These are phyloP conservation scores for Hyphodiscus sp. DNA, from an alignment of 2,329 filamentous ascomycete species.

Conservation along the genomic window DNA sequence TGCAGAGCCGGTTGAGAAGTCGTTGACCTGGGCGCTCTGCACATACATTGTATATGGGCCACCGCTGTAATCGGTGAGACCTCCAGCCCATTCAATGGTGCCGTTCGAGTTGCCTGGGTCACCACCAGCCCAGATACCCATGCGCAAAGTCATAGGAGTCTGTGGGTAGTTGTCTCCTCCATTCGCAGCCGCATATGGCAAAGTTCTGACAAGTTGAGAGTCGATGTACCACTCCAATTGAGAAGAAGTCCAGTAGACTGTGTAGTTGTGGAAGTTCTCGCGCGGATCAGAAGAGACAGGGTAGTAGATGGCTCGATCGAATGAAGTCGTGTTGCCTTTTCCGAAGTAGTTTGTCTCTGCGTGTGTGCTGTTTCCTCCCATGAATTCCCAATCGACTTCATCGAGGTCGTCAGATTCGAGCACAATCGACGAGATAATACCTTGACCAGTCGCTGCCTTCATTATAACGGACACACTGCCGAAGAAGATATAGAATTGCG, in stretches of 20 bases:
- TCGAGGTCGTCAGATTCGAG: slow-evolving; percentile 78
- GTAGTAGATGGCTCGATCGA: slow-evolving; percentile 62
- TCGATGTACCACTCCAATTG: slow-evolving; percentile 66
- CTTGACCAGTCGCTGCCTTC: slow-evolving; percentile 67
- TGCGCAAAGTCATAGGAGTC: slow-evolving; percentile 64
- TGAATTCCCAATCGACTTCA: slow-evolving; percentile 83
- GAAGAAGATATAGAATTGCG: slow-evolving; percentile 81
- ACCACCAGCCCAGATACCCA: slow-evolving; percentile 62
- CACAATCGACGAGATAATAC: slow-evolving; percentile 78
- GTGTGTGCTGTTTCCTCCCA: slow-evolving; percentile 57
- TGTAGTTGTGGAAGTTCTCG: slow-evolving; percentile 61
- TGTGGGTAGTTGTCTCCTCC: slow-evolving; percentile 63
- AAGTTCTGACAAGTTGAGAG: slow-evolving; percentile 54
- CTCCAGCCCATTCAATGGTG: slow-evolving; percentile 65
- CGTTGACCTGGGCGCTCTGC: slow-evolving; percentile 51
- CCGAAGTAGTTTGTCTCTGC: slow-evolving; percentile 72
- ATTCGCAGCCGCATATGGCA: slow-evolving; percentile 55
- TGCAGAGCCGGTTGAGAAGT: slow-evolving; percentile 53
- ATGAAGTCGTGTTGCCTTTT: slow-evolving; percentile 66
- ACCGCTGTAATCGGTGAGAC: slow-evolving; percentile 56
- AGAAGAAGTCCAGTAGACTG: slow-evolving; percentile 64
- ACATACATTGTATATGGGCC: slow-evolving; percentile 71
- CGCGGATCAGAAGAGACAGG: slow-evolving; percentile 47
- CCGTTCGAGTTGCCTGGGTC: slow-evolving; percentile 47
- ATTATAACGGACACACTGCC: slow-evolving; percentile 72